Conservation (phyloP, 345 rosid species). For the Turnera subulata region DNA sequence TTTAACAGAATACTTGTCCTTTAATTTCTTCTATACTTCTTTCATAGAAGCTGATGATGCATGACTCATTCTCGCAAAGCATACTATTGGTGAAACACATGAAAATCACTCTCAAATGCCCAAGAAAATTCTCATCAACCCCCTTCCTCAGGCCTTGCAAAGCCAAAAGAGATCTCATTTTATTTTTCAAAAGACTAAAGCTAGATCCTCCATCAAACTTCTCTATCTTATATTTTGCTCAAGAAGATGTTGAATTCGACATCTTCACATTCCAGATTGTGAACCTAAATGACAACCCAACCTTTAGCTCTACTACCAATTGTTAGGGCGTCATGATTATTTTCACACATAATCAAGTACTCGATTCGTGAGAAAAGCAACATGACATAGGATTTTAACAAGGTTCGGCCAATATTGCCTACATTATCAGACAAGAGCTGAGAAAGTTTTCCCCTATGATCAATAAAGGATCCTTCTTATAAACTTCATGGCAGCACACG, state of each 20-base stretch:
- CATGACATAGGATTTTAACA: neutral
- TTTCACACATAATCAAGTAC: neutral
- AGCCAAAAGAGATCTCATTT: neutral
- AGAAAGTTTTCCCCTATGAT: too few species aligned
- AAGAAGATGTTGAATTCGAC: too few species aligned
- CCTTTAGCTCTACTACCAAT: neutral
- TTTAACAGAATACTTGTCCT: neutral
- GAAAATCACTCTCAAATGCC: neutral
- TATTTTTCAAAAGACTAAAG: neutral
- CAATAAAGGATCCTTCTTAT: too few species aligned
- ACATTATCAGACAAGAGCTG: too few species aligned
- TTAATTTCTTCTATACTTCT: neutral
- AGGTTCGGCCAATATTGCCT: too few species aligned
- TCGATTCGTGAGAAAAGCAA: neutral
- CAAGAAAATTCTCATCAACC: neutral
- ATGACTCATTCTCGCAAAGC: neutral
- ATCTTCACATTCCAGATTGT: neutral
- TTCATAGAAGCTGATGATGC: neutral
- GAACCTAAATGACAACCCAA: neutral
- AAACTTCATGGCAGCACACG: too few species aligned
- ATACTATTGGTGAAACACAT: neutral
- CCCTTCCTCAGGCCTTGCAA: neutral
- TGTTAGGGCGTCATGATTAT: neutral
- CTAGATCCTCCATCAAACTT: neutral
- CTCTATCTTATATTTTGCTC: neutral